phyloP scores from a whole-genome alignment of 176 grass and related monocot genomes.

The Oryza coarctata region DNA sequence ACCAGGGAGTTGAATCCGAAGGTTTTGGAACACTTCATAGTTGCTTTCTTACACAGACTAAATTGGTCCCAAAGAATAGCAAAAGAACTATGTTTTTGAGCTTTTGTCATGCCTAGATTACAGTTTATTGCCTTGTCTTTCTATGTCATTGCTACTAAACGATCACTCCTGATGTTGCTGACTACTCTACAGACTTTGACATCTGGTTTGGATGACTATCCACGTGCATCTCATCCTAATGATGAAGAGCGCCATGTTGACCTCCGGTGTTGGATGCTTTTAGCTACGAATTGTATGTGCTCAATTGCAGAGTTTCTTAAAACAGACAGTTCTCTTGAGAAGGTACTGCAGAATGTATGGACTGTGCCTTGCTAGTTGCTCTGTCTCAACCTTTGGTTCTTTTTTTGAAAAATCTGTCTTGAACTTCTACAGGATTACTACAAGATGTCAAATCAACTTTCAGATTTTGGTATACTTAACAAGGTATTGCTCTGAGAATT shows the following conservation, averaged over 20 bases:
- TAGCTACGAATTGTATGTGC: slow-evolving; percentile 84
- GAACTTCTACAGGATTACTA: slow-evolving; percentile 69
- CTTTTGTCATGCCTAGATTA: slow-evolving; percentile 4
- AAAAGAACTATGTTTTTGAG: slow-evolving; percentile 16
- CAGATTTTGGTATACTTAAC: slow-evolving; percentile 79
- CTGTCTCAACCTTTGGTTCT: not conserved
- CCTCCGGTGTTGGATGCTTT: slow-evolving; percentile 94
- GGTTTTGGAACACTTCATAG: slow-evolving; percentile 50
- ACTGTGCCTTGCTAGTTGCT: slow-evolving; percentile 17
- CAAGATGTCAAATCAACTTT: slow-evolving; percentile 73
- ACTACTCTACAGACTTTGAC: slow-evolving; percentile 74
- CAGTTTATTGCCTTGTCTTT: slow-evolving; percentile 20
- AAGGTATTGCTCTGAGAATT: slow-evolving; percentile 53
- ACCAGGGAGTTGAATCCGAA: slow-evolving; percentile 87
- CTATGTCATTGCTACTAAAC: not conserved
- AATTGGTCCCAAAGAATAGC: slow-evolving; percentile 15
- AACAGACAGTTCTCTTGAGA: slow-evolving; percentile 59
- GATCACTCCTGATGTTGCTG: slow-evolving; percentile 19
- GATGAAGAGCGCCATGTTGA: slow-evolving; percentile 93
- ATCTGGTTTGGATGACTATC: slow-evolving; percentile 97
- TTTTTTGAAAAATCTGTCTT: slow-evolving; percentile 10
- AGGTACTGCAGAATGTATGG: slow-evolving; percentile 51
- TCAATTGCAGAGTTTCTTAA: slow-evolving; percentile 74
- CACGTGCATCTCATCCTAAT: slow-evolving; percentile 91
- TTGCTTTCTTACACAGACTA: slow-evolving; percentile 18